Percentiles rank a stretch among this genome's conserved stretches.
phyloP scores from a whole-genome alignment of 2,329 filamentous ascomycete genomes.

The Fusarium tuaranense region DNA sequence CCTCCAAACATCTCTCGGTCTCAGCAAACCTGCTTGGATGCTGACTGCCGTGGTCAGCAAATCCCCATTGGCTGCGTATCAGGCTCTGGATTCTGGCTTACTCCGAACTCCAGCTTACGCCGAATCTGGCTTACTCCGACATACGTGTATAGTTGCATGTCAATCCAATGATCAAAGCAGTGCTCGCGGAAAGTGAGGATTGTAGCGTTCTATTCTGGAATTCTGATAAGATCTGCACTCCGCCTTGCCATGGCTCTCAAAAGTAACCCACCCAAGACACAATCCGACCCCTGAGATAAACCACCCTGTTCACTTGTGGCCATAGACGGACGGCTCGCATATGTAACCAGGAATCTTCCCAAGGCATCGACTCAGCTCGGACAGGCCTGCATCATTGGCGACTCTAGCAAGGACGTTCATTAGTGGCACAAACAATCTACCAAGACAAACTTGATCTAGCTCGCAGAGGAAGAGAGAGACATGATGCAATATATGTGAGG shows the following conservation, averaged over 20 bases:
- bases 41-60: not conserved
- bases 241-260: not conserved
- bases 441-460: not conserved
- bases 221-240: not conserved
- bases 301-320: not conserved
- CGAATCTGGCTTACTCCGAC: not conserved
- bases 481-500: too few relatives aligned
- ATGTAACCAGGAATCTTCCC: too few relatives aligned
- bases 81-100: not conserved
- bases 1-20: too few relatives aligned
- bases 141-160: not conserved
- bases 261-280: not conserved
- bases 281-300: not conserved
- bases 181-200: not conserved
- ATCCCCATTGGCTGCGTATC: not conserved
- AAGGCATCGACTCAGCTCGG: not conserved
- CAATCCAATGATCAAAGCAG: not conserved
- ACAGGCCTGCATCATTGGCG: not conserved
- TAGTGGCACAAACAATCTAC: not conserved
- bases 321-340: not conserved
- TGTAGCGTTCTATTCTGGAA: not conserved
- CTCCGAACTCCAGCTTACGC: not conserved
- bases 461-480: not conserved
- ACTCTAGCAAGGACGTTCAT: not conserved
- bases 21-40: not conserved